These are phyloP conservation scores for Lactarius evosmus DNA, from an alignment of 768 basidiomycete species.

Conservation along the genomic window DNA sequence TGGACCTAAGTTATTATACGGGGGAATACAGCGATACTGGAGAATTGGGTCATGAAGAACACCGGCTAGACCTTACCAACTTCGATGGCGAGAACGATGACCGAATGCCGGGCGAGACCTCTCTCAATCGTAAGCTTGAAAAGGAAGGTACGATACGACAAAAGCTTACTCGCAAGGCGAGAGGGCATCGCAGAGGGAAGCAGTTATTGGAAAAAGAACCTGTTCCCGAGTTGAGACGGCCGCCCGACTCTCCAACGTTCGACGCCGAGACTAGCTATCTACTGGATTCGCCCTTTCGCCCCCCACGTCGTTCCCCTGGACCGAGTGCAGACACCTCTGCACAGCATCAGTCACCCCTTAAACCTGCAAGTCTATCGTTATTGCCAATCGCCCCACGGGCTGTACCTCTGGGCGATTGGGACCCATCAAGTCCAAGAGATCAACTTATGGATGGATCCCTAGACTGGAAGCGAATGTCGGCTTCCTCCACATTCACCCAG, in stretches of 20 bases:
- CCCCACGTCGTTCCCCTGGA: background rate
- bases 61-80: constrained; percentile 65
- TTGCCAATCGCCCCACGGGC: background rate
- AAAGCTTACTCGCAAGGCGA: constrained; percentile 39
- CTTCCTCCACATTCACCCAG: constrained; percentile 1
- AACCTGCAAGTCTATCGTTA: background rate
- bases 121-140: constrained; percentile 50
- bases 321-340: background rate
- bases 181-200: constrained; percentile 22
- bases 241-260: background rate
- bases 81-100: constrained; percentile 74
- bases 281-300: background rate
- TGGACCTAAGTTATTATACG: constrained; percentile 45
- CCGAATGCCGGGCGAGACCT: constrained; percentile 52
- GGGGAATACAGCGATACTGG: constrained; percentile 39
- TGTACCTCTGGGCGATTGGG: background rate
- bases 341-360: background rate
- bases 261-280: background rate
- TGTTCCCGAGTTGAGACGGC: background rate
- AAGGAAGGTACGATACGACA: constrained; percentile 63
- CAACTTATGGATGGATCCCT: background rate
- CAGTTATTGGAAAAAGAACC: background rate
- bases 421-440: background rate
- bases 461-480: constrained; percentile 11
- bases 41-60: constrained; percentile 43